A percentile compares a stretch with the other conserved stretches of the same genome.
phyloP scores from a whole-genome alignment of 345 rosid species.

The Linum lewisii region DNA sequence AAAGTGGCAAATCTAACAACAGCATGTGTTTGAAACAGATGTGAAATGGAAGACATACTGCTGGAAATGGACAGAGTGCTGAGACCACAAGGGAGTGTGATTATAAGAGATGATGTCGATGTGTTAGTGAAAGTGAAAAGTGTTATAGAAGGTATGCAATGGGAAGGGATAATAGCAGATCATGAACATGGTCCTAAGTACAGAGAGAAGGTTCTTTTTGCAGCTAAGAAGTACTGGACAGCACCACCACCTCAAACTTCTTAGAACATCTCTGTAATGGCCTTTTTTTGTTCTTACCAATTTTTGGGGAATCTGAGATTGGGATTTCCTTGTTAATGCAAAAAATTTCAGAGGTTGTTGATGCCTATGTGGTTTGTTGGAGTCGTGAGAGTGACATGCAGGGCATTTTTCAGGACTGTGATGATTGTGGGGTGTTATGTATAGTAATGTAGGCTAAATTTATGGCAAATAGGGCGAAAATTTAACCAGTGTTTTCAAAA shows the following conservation, averaged over 20 bases:
- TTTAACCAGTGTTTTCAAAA: too few relatives aligned
- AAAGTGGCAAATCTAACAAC: neutral
- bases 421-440: too few relatives aligned
- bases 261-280: neutral
- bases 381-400: too few relatives aligned
- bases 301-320: too few relatives aligned
- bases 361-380: too few relatives aligned
- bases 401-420: too few relatives aligned
- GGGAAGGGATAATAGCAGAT: conserved; percentile 70
- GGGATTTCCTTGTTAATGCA: too few relatives aligned
- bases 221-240: conserved; percentile 76
- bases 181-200: conserved; percentile 68
- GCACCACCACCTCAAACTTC: conserved; percentile 13
- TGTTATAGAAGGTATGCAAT: conserved; percentile 52
- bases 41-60: conserved; percentile 65
- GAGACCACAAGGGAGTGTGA: conserved; percentile 76
- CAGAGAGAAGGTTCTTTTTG: conserved; percentile 73
- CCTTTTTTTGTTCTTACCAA: too few relatives aligned
- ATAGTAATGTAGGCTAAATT: too few relatives aligned
- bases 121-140: conserved; percentile 49
- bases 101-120: conserved; percentile 85
- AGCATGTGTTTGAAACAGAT: conserved; percentile 26
- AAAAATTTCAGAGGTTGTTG: too few relatives aligned
- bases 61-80: conserved; percentile 84
- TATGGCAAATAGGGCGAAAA: too few relatives aligned